These are phyloP conservation scores for Camellia oleifera DNA, from an alignment of 179 eudicot genomes.

Conservation along the genomic window DNA sequence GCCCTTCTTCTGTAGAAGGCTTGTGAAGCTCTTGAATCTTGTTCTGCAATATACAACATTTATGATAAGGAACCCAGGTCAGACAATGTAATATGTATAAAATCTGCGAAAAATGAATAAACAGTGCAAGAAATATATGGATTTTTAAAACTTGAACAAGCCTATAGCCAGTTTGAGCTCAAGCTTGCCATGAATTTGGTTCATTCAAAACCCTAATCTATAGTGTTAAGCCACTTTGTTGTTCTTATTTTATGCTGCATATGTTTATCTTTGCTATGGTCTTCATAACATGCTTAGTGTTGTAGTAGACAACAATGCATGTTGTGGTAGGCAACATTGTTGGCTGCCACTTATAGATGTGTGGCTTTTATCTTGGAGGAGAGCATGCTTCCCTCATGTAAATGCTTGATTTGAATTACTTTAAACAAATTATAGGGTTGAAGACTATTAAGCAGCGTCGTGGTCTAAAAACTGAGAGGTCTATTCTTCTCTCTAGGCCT, in stretches of 20 bases:
- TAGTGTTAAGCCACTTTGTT: no score
- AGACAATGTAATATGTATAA: no score
- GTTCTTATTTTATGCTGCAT: slow-evolving; percentile 24
- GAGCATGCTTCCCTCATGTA: not conserved
- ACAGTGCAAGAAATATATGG: no score
- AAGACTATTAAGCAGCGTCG: slow-evolving; percentile 86
- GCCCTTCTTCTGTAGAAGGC: no score
- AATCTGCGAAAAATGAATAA: no score
- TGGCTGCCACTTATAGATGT: not conserved
- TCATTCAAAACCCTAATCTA: no score
- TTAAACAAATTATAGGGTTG: slow-evolving; percentile 49
- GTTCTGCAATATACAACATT: no score
- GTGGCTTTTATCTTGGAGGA: not conserved
- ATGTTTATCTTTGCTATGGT: slow-evolving; percentile 94
- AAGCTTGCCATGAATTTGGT: no score
- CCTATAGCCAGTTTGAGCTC: no score
- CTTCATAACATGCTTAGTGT: slow-evolving; percentile 86
- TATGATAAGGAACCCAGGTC: no score
- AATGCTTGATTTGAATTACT: slow-evolving; percentile 18
- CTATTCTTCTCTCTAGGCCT: slow-evolving; percentile 93
- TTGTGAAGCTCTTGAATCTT: no score
- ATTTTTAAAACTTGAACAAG: no score
- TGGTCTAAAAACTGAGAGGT: slow-evolving; percentile 66
- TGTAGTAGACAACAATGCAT: slow-evolving; percentile 60
- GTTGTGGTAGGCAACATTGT: slow-evolving; percentile 60